Conservation (phyloP, 2,329 filamentous ascomycete genomes). For the Bipolaris sorokiniana region DNA sequence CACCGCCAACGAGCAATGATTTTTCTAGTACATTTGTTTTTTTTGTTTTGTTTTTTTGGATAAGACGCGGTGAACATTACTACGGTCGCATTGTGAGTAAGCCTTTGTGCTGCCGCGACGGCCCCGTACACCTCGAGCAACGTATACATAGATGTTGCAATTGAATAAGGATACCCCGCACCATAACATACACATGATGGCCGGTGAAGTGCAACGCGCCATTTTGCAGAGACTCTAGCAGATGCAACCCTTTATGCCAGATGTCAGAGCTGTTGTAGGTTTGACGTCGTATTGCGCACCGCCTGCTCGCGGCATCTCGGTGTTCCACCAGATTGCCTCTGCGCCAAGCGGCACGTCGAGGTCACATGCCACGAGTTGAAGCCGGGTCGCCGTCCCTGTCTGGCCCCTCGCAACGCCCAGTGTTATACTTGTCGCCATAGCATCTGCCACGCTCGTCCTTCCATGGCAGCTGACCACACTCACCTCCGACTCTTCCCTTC, state of each 20-base stretch:
- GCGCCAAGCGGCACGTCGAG: slow-evolving; percentile 13
- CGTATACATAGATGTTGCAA: slow-evolving; percentile 5
- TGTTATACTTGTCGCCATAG: slow-evolving; percentile 27
- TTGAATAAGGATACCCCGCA: slow-evolving; percentile 11
- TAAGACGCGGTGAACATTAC: slow-evolving; percentile 27
- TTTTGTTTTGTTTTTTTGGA: slow-evolving; percentile 21
- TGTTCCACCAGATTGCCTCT: slow-evolving; percentile 22
- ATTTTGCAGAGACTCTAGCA: too few relatives aligned
- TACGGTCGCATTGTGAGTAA: slow-evolving; percentile 11
- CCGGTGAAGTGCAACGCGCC: not conserved
- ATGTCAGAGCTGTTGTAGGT: not conserved
- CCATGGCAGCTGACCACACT: slow-evolving; percentile 39
- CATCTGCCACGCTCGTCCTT: slow-evolving; percentile 30
- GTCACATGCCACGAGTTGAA: slow-evolving; percentile 34
- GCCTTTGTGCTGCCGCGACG: slow-evolving; percentile 10
- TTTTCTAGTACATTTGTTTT: slow-evolving; percentile 24
- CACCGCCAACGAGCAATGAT: not conserved
- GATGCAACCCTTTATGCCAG: too few relatives aligned
- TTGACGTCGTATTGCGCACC: not conserved
- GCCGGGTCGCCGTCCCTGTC: slow-evolving; percentile 29
- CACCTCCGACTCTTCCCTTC: slow-evolving; percentile 38
- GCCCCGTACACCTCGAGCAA: slow-evolving; percentile 8
- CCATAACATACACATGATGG: not conserved
- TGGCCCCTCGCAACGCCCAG: slow-evolving; percentile 21
- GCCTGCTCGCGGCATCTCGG: slow-evolving; percentile 21